These are phyloP conservation scores for Backusella tarrabulga DNA, from an alignment of 192 early-diverging fungal species.

Conservation along the genomic window DNA sequence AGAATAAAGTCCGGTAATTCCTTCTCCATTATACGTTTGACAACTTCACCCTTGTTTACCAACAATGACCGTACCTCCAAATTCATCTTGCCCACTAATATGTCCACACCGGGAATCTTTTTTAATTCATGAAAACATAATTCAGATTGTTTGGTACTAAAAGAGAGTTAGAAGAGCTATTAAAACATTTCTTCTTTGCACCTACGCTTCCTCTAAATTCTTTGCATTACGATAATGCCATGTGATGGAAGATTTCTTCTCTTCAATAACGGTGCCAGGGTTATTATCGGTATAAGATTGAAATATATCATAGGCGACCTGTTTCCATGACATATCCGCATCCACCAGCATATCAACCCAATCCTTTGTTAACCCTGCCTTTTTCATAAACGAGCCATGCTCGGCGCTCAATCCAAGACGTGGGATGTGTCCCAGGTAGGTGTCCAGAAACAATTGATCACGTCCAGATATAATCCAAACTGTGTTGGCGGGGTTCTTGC, in stretches of 20 bases:
- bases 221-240: conserved; percentile 88
- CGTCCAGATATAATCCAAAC: conserved; percentile 92
- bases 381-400: conserved; percentile 94
- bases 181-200: background rate
- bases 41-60: conserved; percentile 97
- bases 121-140: conserved; percentile 19
- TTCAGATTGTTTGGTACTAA: conserved; percentile 18
- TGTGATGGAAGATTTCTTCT: conserved; percentile 89
- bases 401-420: conserved; percentile 88
- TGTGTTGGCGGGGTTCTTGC: conserved; percentile 76
- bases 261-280: conserved; percentile 88
- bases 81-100: conserved; percentile 96
- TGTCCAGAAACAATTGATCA: conserved; percentile 80
- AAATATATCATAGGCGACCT: conserved; percentile 86
- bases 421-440: conserved; percentile 77
- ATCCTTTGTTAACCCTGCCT: conserved; percentile 62
- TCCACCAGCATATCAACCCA: conserved; percentile 72
- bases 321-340: conserved; percentile 87
- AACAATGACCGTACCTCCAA: conserved; percentile 90
- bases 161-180: background rate
- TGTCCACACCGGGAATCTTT: conserved; percentile 70
- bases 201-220: conserved; percentile 22
- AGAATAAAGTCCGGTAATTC: conserved; percentile 82
- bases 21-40: conserved; percentile 72
- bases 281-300: conserved; percentile 88